Conservation (phyloP, 2,329 filamentous ascomycete species). For the Monilinia fructicola region DNA sequence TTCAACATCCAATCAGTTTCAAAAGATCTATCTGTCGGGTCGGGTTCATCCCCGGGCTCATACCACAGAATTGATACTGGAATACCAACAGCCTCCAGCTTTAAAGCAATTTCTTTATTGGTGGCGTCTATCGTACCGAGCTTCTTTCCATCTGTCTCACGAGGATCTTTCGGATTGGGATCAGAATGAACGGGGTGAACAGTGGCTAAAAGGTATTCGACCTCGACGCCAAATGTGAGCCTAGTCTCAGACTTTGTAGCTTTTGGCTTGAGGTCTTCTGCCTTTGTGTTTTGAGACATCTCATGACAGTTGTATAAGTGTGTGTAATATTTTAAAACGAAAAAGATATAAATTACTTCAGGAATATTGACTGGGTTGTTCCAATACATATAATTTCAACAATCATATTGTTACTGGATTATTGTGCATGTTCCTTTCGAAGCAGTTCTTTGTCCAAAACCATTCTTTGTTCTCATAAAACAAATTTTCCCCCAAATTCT, state of each 20-base stretch:
- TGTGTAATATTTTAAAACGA: background rate
- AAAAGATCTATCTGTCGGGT: background rate
- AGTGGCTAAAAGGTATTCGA: conserved; percentile 16
- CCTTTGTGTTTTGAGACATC: background rate
- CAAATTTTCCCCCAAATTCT: background rate
- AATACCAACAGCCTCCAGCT: background rate
- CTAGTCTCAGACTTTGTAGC: conserved; percentile 3
- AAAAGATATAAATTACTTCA: background rate
- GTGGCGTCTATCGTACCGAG: background rate
- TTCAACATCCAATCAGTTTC: background rate
- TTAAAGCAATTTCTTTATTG: background rate
- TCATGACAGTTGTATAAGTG: background rate
- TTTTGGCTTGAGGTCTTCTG: background rate
- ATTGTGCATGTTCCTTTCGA: background rate
- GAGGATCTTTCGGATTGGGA: conserved; percentile 4
- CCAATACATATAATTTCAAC: background rate
- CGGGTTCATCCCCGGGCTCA: background rate
- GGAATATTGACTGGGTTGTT: background rate
- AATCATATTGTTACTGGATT: background rate
- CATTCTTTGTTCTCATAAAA: background rate
- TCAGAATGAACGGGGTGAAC: background rate
- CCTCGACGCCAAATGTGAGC: conserved; percentile 21
- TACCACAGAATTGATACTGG: background rate
- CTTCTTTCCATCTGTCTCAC: background rate
- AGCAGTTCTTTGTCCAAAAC: background rate